phyloP scores from a whole-genome alignment of 2,329 filamentous ascomycete genomes.

The Phoma sp. region DNA sequence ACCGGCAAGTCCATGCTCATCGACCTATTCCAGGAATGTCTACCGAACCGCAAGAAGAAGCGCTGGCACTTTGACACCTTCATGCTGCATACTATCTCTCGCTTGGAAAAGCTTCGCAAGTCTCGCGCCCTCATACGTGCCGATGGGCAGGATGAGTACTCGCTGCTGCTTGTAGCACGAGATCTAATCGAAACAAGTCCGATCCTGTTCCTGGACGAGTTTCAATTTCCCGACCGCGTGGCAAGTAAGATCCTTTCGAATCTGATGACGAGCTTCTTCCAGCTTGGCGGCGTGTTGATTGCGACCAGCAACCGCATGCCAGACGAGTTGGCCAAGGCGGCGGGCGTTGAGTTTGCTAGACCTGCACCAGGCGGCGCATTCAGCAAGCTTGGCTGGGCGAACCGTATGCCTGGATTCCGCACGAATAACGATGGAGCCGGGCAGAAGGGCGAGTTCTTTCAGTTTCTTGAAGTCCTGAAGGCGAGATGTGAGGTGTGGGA shows the following conservation, averaged over 20 bases:
- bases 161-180: slow-evolving; percentile 75
- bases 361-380: slow-evolving; percentile 50
- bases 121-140: slow-evolving; percentile 34
- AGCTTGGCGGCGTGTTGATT: slow-evolving; percentile 79
- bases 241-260: slow-evolving; percentile 81
- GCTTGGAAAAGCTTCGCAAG: slow-evolving; percentile 70
- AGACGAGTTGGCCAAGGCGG: slow-evolving; percentile 78
- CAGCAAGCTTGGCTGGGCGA: slow-evolving; percentile 46
- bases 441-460: slow-evolving; percentile 73
- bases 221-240: slow-evolving; percentile 80
- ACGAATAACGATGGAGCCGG: slow-evolving; percentile 46
- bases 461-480: slow-evolving; percentile 77
- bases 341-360: slow-evolving; percentile 71
- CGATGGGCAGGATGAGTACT: slow-evolving; percentile 64
- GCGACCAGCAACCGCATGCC: slow-evolving; percentile 86
- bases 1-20: slow-evolving; percentile 88
- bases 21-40: slow-evolving; percentile 78
- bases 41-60: slow-evolving; percentile 76
- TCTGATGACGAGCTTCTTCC: slow-evolving; percentile 80
- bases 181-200: slow-evolving; percentile 78
- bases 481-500: slow-evolving; percentile 84
- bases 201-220: slow-evolving; percentile 82
- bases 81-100: slow-evolving; percentile 79
- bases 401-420: slow-evolving; percentile 59
- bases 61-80: slow-evolving; percentile 88